phyloP scores from a whole-genome alignment of 2,329 filamentous ascomycete genomes.

The Biscogniauxia mediterranea region DNA sequence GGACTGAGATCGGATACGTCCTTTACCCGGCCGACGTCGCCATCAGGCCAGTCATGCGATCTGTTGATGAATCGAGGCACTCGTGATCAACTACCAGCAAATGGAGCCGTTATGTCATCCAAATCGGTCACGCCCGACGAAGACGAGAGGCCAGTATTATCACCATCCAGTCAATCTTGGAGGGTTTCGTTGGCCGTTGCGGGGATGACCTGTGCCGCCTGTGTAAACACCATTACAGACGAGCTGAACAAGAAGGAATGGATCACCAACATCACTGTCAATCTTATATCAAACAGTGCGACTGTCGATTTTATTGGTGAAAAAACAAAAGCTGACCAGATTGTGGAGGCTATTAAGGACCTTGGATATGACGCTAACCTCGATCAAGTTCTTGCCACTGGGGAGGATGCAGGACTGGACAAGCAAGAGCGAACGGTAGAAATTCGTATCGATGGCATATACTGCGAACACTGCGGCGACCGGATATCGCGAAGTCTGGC shows the following conservation, averaged over 20 bases:
- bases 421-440: constrained; percentile 55
- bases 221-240: constrained; percentile 60
- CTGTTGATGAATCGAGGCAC: constrained; percentile 22
- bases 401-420: constrained; percentile 25
- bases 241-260: constrained; percentile 57
- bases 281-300: constrained; percentile 66
- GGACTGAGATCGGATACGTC: constrained; percentile 9
- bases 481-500: constrained; percentile 54
- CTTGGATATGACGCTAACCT: constrained; percentile 66
- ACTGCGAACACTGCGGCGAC: constrained; percentile 68
- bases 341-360: constrained; percentile 56
- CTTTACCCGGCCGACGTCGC: constrained; percentile 3
- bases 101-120: constrained; percentile 30
- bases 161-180: constrained; percentile 20
- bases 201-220: constrained; percentile 74
- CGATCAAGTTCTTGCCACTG: constrained; percentile 45
- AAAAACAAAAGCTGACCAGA: constrained; percentile 42
- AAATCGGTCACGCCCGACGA: constrained; percentile 12
- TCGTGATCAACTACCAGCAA: constrained; percentile 43
- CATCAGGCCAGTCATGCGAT: constrained; percentile 3
- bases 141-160: constrained; percentile 4
- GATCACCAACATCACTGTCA: constrained; percentile 59
- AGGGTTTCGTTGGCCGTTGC: constrained; percentile 51
- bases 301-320: constrained; percentile 54
- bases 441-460: constrained; percentile 69